A percentile compares a stretch with the other conserved stretches of the same genome.
phyloP scores from a whole-genome alignment of 75 land plant genomes.

The Larix kaempferi region DNA sequence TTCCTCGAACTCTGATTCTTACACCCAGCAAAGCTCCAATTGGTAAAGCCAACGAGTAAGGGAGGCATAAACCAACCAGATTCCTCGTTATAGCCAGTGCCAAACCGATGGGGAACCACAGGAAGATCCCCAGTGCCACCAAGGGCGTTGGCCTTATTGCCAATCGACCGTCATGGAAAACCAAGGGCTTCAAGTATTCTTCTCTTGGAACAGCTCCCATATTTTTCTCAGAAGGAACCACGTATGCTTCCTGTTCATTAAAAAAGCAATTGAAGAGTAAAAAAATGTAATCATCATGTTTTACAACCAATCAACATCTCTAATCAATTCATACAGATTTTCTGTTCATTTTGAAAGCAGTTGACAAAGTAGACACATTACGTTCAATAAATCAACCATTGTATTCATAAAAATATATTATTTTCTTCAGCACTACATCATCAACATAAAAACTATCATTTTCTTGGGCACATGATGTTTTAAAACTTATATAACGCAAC shows the following conservation, averaged over 20 bases:
- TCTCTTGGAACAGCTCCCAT: slow-evolving; percentile 36
- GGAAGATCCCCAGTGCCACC: slow-evolving; percentile 34
- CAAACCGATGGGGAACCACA: slow-evolving; percentile 70
- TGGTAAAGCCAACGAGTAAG: slow-evolving; percentile 6
- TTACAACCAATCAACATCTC: too few relatives aligned
- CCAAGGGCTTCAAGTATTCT: slow-evolving; percentile 54
- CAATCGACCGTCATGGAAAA: slow-evolving; percentile 82
- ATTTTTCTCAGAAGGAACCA: background rate
- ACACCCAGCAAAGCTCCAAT: slow-evolving; percentile 23
- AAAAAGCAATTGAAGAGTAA: too few relatives aligned
- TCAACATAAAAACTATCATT: too few relatives aligned
- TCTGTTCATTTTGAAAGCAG: too few relatives aligned
- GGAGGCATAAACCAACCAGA: slow-evolving; percentile 16
- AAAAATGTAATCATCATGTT: too few relatives aligned
- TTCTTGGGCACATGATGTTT: too few relatives aligned
- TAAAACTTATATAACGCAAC: too few relatives aligned
- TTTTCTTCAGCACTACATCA: too few relatives aligned
- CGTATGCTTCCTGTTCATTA: slow-evolving; percentile 23
- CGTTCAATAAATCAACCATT: too few relatives aligned
- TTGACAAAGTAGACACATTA: too few relatives aligned
- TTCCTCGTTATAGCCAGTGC: slow-evolving; percentile 35
- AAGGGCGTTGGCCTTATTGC: slow-evolving; percentile 55
- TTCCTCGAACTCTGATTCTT: slow-evolving; percentile 23
- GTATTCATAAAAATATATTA: too few relatives aligned
- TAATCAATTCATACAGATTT: too few relatives aligned